These are phyloP conservation scores for Imleria badia DNA, from an alignment of 768 basidiomycete genomes.

Conservation along the genomic window DNA sequence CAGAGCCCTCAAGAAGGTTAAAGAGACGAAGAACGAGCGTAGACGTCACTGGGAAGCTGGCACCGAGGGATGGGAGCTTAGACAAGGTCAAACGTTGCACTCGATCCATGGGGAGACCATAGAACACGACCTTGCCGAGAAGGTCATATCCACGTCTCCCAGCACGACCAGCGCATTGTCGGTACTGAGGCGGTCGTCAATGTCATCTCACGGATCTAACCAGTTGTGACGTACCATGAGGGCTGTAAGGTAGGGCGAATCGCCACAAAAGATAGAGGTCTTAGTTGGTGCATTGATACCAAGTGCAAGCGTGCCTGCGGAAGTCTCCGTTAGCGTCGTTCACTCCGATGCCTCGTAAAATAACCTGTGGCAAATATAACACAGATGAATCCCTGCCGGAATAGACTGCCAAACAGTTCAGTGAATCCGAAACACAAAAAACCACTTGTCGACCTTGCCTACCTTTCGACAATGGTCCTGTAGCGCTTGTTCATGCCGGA, in stretches of 20 bases:
- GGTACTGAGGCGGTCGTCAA: constrained; percentile 45
- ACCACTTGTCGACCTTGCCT: not conserved
- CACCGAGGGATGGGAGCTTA: constrained; percentile 57
- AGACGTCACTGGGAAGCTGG: constrained; percentile 65
- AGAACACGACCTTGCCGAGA: constrained; percentile 71
- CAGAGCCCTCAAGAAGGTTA: constrained; percentile 63
- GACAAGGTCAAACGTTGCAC: constrained; percentile 66
- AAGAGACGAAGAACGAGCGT: constrained; percentile 65
- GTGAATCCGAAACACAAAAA: not conserved
- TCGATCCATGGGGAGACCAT: constrained; percentile 61
- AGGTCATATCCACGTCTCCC: constrained; percentile 72
- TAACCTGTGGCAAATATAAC: constrained; percentile 67
- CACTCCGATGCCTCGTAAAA: not conserved
- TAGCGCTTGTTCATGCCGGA: constrained; percentile 67
- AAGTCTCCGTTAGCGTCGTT: not conserved
- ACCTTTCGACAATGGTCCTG: constrained; percentile 58
- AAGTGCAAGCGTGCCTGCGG: constrained; percentile 62
- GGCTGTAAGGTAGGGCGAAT: constrained; percentile 59
- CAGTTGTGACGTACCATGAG: constrained; percentile 46
- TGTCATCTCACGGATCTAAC: not conserved
- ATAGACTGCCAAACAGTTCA: constrained; percentile 33
- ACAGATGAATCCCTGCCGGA: constrained; percentile 59
- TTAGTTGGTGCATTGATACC: constrained; percentile 76
- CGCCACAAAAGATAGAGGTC: constrained; percentile 62
- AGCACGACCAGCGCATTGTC: constrained; percentile 73